Base-by-base conservation (phyloP, 371 early-diverging fungal genomes). In the Blakeslea trispora region DNA sequence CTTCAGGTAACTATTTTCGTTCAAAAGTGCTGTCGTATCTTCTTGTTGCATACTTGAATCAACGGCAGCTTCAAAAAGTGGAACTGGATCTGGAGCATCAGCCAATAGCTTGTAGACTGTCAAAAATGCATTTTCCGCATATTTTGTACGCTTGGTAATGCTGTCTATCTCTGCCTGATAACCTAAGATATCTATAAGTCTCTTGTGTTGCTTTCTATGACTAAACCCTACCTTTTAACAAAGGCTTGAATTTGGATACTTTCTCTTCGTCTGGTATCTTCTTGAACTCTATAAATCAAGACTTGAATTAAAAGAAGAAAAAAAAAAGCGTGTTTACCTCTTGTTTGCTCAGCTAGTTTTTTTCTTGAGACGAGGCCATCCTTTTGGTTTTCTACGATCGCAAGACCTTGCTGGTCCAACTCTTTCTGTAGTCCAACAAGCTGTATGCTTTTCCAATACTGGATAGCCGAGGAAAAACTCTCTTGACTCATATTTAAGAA, bases 121-220 rank as follows among this genome's bases (percentile, higher is more conserved):
- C 45, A 95, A 69, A 63, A 94, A 94, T 11, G 86, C 83, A 49
- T 83, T 87, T 56, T 95, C 93, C n/a, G 93, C 85, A 45, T 74
- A 81, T 69, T 94, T 95, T 40, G 90, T 88, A 44, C 94, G 77
- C 55, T 86, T 87, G 7, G 94, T 93, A 53, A 96, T 81, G 42
- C 75, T 77, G 63, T 96, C 97, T 53, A 96, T 96, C 68, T 96
- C 97, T 54, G 78, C 64, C 64, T 95, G 95, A 72, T 95, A 96
- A 4, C 86, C 92, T 79, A n/a, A n/a, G n/a, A n/a, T n/a, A n/a
- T n/a, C n/a, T n/a, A n/a, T n/a, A n/a, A n/a, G n/a, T n/a, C n/a
- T n/a, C n/a, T n/a, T n/a, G n/a, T n/a, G n/a, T n/a, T n/a, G n/a
- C n/a, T n/a, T n/a, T n/a, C n/a, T n/a, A n/a, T n/a, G n/a, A n/a